phyloP scores from a whole-genome alignment of 306 rosid species.

The Vigna trinervia region DNA sequence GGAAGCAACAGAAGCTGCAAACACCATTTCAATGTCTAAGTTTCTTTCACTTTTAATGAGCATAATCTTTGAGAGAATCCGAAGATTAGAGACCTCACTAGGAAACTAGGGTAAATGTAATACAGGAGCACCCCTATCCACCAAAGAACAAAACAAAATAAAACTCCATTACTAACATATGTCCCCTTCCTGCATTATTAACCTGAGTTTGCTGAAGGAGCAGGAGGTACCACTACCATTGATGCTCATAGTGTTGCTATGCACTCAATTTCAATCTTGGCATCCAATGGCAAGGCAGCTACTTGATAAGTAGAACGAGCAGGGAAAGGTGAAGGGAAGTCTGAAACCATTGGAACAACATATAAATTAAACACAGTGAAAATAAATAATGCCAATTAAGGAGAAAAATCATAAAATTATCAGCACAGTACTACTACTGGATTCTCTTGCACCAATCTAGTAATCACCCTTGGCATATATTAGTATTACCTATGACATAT shows the following conservation, averaged over 20 bases:
- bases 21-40: background rate
- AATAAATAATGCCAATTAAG: background rate
- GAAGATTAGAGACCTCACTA: background rate
- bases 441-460: conserved; percentile 15
- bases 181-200: conserved; percentile 54
- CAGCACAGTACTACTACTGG: background rate
- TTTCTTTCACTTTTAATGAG: conserved; percentile 15
- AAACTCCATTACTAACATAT: conserved; percentile 28
- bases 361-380: conserved; percentile 3
- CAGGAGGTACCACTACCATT: background rate
- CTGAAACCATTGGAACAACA: conserved; percentile 49
- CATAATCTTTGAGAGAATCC: conserved; percentile 1
- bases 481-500: background rate
- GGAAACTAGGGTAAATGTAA: background rate
- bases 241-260: conserved; percentile 64
- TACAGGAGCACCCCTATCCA: conserved; percentile 18
- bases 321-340: conserved; percentile 74
- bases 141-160: conserved; percentile 16
- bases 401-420: background rate
- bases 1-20: background rate
- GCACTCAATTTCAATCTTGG: conserved; percentile 92
- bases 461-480: conserved; percentile 3
- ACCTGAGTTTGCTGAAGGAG: conserved; percentile 29
- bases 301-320: conserved; percentile 92
- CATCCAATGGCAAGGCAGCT: conserved; percentile 83